Percentiles rank a stretch among this genome's conserved stretches.
Evolutionary conservation across 331 rosid genomes (phyloP).

Genomic region (Phaseolus coccineus): DNA sequence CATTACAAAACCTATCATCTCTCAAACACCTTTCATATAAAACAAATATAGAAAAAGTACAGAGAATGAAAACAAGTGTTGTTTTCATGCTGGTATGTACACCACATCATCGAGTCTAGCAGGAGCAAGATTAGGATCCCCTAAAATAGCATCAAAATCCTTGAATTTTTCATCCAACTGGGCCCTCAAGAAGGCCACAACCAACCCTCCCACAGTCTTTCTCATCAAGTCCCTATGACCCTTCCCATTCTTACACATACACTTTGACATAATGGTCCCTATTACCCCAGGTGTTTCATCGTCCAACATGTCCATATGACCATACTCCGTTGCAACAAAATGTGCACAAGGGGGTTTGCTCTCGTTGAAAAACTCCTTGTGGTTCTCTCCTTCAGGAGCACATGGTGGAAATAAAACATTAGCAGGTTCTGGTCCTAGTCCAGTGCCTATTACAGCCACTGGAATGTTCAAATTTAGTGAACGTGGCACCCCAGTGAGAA

Average conservation of each 20-base stretch:
- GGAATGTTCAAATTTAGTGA: constrained; percentile 57
- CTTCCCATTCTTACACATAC: constrained; percentile 57
- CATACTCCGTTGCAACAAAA: constrained; percentile 63
- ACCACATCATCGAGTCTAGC: constrained; percentile 44
- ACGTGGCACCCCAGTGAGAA: constrained; percentile 47
- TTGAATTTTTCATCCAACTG: constrained; percentile 25
- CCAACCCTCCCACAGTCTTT: constrained; percentile 59
- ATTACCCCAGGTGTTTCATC: constrained; percentile 38
- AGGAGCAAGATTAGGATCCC: constrained; percentile 56
- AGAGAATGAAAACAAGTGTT: not conserved
- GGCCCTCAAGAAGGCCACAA: constrained; percentile 63
- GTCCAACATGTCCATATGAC: constrained; percentile 72
- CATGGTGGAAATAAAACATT: constrained; percentile 41
- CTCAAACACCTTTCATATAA: too few species aligned
- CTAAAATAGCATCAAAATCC: constrained; percentile 50
- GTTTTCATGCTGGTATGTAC: not conserved
- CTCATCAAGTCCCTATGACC: constrained; percentile 58
- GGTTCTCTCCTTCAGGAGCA: constrained; percentile 65
- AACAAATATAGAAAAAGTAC: too few species aligned
- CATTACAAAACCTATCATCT: too few species aligned
- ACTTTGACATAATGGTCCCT: constrained; percentile 12
- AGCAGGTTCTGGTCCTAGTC: constrained; percentile 49
- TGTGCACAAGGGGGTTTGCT: constrained; percentile 61
- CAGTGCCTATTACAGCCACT: constrained; percentile 56
- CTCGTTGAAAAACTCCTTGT: constrained; percentile 57